phyloP scores from a whole-genome alignment of 2,329 filamentous ascomycete genomes.

The Laburnicola sp. region DNA sequence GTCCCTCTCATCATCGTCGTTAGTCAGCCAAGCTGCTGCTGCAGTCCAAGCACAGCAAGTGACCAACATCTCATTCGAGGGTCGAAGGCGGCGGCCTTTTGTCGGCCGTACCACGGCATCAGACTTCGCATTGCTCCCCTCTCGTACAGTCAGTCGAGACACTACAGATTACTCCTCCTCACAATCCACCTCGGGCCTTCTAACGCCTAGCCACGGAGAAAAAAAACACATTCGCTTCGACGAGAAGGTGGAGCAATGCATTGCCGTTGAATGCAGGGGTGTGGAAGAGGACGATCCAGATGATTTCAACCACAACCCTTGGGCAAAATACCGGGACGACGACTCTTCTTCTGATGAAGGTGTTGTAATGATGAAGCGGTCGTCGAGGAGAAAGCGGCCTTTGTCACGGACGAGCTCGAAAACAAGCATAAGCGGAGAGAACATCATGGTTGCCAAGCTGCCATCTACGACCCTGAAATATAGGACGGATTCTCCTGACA shows the following conservation, averaged over 20 bases:
- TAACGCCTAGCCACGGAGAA: slow-evolving; percentile 63
- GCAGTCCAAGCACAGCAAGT: slow-evolving; percentile 84
- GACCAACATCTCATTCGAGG: slow-evolving; percentile 50
- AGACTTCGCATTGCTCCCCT: slow-evolving; percentile 69
- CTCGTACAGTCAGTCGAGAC: slow-evolving; percentile 62
- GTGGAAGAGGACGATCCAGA: slow-evolving; percentile 69
- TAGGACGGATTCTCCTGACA: slow-evolving; percentile 73
- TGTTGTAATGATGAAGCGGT: slow-evolving; percentile 78
- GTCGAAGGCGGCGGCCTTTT: slow-evolving; percentile 55
- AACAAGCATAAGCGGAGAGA: slow-evolving; percentile 63
- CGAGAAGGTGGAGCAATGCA: slow-evolving; percentile 92
- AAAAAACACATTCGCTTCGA: slow-evolving; percentile 94
- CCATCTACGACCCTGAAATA: slow-evolving; percentile 88
- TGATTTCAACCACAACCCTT: slow-evolving; percentile 47
- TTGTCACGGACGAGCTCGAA: slow-evolving; percentile 59
- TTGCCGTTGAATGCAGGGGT: slow-evolving; percentile 85
- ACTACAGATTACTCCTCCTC: slow-evolving; percentile 68
- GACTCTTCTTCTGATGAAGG: slow-evolving; percentile 71
- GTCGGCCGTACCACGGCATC: slow-evolving; percentile 64
- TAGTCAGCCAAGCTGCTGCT: slow-evolving; percentile 86
- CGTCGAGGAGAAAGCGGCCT: slow-evolving; percentile 51
- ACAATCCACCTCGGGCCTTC: slow-evolving; percentile 70
- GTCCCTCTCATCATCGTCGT: slow-evolving; percentile 82
- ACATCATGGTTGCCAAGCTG: slow-evolving; percentile 84
- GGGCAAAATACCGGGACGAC: slow-evolving; percentile 46